Percentiles rank a stretch among this genome's conserved stretches.
phyloP scores from a whole-genome alignment of 441 rosid species.

The Flueggea neowawraea region DNA sequence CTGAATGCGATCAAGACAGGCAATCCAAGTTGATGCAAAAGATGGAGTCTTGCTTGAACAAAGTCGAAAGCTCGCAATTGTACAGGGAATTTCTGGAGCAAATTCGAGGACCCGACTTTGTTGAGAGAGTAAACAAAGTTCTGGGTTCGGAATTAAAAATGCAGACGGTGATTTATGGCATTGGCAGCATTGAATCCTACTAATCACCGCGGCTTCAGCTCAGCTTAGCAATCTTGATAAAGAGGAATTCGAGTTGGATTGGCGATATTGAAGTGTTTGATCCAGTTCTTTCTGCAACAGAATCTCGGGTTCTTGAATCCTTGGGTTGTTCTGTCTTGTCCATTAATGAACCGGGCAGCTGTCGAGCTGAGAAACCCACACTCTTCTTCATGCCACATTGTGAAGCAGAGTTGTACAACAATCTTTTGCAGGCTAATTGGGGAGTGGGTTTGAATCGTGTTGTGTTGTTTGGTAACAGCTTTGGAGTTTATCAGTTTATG shows the following conservation, averaged over 20 bases:
- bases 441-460: slow-evolving; percentile 35
- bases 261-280: slow-evolving; percentile 76
- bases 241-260: slow-evolving; percentile 63
- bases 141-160: slow-evolving; percentile 48
- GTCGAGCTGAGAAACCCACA: slow-evolving; percentile 51
- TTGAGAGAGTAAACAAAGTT: slow-evolving; percentile 35
- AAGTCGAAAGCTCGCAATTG: slow-evolving; percentile 52
- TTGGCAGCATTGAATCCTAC: slow-evolving; percentile 77
- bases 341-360: slow-evolving; percentile 69
- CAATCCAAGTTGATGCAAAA: slow-evolving; percentile 50
- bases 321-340: slow-evolving; percentile 66
- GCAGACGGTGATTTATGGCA: slow-evolving; percentile 74
- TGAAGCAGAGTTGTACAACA: slow-evolving; percentile 64
- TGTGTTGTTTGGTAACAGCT: slow-evolving; percentile 70
- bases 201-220: slow-evolving; percentile 78
- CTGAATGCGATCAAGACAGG: slow-evolving; percentile 32
- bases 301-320: slow-evolving; percentile 48
- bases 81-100: slow-evolving; percentile 49
- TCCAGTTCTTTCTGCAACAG: slow-evolving; percentile 69
- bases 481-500: slow-evolving; percentile 45
- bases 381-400: slow-evolving; percentile 93
- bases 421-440: slow-evolving; percentile 73
- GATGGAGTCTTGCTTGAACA: slow-evolving; percentile 43
- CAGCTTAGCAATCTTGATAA: slow-evolving; percentile 66
- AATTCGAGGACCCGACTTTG: slow-evolving; percentile 43